These are phyloP conservation scores for Odontarrhena argentea DNA, from an alignment of 345 rosid genomes.

Conservation along the genomic window DNA sequence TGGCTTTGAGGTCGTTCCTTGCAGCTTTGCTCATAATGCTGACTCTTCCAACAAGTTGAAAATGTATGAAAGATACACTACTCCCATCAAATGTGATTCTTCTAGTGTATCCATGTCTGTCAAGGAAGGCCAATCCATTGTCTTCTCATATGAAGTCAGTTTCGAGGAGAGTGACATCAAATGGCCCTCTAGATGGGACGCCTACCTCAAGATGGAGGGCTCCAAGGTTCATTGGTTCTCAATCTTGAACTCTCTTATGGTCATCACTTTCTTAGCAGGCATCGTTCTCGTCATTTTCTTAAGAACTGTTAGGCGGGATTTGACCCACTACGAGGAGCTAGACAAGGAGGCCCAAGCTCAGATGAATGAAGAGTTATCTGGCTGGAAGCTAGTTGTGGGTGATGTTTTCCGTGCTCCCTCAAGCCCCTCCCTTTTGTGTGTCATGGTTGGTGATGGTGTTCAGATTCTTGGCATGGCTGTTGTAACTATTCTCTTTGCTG, in stretches of 20 bases:
- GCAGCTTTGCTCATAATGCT: slow-evolving; percentile 62
- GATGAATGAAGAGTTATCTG: slow-evolving; percentile 90
- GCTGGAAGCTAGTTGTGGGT: slow-evolving; percentile 83
- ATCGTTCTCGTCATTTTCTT: slow-evolving; percentile 83
- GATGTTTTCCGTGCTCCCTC: slow-evolving; percentile 73
- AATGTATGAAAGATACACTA: slow-evolving; percentile 60
- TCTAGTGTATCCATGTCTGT: slow-evolving; percentile 64
- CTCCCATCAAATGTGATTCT: slow-evolving; percentile 73
- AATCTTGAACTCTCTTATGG: slow-evolving; percentile 77
- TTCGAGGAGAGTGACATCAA: slow-evolving; percentile 77
- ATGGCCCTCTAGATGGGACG: slow-evolving; percentile 97
- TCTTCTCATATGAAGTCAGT: slow-evolving; percentile 72
- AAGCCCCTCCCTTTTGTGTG: slow-evolving; percentile 60
- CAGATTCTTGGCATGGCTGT: slow-evolving; percentile 80
- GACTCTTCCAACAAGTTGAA: slow-evolving; percentile 58
- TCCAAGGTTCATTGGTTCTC: slow-evolving; percentile 94
- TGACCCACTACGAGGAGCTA: slow-evolving; percentile 85
- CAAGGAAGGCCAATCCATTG: slow-evolving; percentile 71
- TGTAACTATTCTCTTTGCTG: slow-evolving; percentile 69
- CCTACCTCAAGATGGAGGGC: slow-evolving; percentile 78
- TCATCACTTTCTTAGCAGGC: slow-evolving; percentile 87
- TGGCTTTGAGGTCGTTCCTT: slow-evolving; percentile 86
- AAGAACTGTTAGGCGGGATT: slow-evolving; percentile 85
- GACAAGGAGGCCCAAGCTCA: slow-evolving; percentile 92
- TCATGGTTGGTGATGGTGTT: slow-evolving; percentile 74